Base-by-base conservation (phyloP, 306 rosid genomes). In the Vigna mungo region DNA sequence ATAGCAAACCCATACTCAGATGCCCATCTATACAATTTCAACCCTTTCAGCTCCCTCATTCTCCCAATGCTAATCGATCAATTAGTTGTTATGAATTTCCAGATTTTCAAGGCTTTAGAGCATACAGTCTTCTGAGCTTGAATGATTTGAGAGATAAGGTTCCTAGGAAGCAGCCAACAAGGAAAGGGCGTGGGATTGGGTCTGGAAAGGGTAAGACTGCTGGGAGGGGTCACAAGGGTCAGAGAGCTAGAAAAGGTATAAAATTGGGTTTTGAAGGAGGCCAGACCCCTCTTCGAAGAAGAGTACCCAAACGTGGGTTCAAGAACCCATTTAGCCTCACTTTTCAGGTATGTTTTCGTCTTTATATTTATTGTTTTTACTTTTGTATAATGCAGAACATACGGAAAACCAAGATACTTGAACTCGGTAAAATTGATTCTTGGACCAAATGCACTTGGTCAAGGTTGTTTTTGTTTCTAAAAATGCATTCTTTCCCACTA, bases 111-210 rank as follows among this genome's bases (percentile, higher is more conserved):
- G 92, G 96, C 52, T 18, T 83, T 69, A 86, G 95, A 83, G 90
- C 94, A 37, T 94, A 82, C 85, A 94, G 98, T 81, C 95, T 94
- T 21, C 78, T 94, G 92, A 87, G 91, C 75, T 82, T 94, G 87
- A 94, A 94, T 84, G 97, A 94, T 87, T 84, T 94, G 81, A 85
- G 93, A 82, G 92, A 81, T 69, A 92, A 83, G n/a, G 75, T 92
- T 65, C 98, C 96, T 6, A 87, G 98, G 83, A 94, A 94, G 81
- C 96, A 92, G 86, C 86, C 78, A 86, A 94, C 93, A 0, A 87
- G 98, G 84, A 94, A 89, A 82, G 98, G 98, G 7, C 95, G 98
- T n/a, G 98, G 98, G 71, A 94, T 94, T 75, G 98, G 97, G 76
- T 92, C 98, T 21, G 97, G 98, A 54, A 94, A 94, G 82, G 98